phyloP scores from a whole-genome alignment of 2,329 filamentous ascomycete genomes.

The Aspergillus pseudotamarii region DNA sequence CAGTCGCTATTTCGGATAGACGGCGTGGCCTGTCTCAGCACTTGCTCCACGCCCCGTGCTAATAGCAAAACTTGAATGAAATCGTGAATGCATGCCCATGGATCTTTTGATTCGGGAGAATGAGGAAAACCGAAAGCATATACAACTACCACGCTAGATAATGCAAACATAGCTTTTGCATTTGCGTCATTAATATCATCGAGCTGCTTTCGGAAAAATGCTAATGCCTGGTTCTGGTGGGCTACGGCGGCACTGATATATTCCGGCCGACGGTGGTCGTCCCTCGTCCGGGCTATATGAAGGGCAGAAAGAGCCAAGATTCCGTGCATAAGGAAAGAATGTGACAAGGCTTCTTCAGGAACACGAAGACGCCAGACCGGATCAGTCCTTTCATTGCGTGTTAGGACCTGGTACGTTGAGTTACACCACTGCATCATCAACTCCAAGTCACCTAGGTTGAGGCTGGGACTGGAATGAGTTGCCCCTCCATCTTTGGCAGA shows the following conservation, averaged over 20 bases:
- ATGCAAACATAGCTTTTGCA: constrained; percentile 45
- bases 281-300: constrained; percentile 36
- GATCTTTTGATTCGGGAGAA: constrained; percentile 28
- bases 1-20: constrained; percentile 32
- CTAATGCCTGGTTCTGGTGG: constrained; percentile 38
- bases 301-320: constrained; percentile 39
- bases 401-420: constrained; percentile 34
- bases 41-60: constrained; percentile 37
- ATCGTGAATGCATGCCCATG: constrained; percentile 34
- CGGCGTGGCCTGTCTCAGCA: constrained; percentile 29
- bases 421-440: constrained; percentile 46
- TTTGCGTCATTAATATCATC: constrained; percentile 37
- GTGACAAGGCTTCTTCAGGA: constrained; percentile 36
- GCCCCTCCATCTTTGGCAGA: constrained; percentile 24
- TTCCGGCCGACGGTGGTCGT: constrained; percentile 23
- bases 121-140: constrained; percentile 43
- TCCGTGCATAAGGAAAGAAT: constrained; percentile 42
- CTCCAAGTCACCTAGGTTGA: constrained; percentile 50
- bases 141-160: constrained; percentile 40
- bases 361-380: constrained; percentile 36
- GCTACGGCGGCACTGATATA: constrained; percentile 41
- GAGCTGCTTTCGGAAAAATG: constrained; percentile 37
- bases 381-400: constrained; percentile 34
- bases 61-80: constrained; percentile 38
- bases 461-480: constrained; percentile 23